These are phyloP conservation scores for Babjeviella inositovora DNA, from an alignment of 805 yeast species.

Conservation along the genomic window DNA sequence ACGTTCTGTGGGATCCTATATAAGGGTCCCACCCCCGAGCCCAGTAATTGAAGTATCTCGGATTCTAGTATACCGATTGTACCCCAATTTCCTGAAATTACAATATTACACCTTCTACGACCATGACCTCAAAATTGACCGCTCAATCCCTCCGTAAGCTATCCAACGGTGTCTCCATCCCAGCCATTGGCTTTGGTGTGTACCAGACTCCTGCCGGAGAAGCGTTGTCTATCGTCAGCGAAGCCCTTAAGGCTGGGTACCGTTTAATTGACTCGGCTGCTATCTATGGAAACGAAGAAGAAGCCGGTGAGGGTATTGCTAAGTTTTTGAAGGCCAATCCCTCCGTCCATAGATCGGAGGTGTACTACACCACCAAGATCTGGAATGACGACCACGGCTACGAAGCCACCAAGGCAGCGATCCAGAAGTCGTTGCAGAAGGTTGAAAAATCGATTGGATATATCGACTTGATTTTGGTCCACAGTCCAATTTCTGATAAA, in stretches of 20 bases:
- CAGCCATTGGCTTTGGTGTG: slow-evolving; percentile 41
- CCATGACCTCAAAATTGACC: no score
- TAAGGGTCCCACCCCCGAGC: no score
- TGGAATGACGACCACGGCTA: slow-evolving; percentile 13
- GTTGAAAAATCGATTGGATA: slow-evolving; percentile 21
- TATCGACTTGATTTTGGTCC: slow-evolving; percentile 24
- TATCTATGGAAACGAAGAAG: slow-evolving; percentile 46
- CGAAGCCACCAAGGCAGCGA: slow-evolving; percentile 19
- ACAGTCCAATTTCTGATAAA: slow-evolving; percentile 29
- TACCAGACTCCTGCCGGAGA: slow-evolving; percentile 21
- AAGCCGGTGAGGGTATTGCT: slow-evolving; percentile 42
- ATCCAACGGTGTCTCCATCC: slow-evolving; percentile 38
- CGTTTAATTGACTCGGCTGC: slow-evolving; percentile 67
- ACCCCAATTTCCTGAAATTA: no score
- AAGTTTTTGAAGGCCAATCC: slow-evolving; percentile 31
- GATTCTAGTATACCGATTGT: no score
- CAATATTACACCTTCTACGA: no score
- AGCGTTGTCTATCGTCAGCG: slow-evolving; percentile 25
- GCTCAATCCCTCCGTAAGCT: slow-evolving; percentile 13
- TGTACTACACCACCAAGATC: slow-evolving; percentile 23
- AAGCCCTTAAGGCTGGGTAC: slow-evolving; percentile 51
- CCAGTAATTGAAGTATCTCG: no score
- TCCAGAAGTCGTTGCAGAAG: slow-evolving; percentile 21
- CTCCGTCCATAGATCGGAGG: slow-evolving; percentile 12
- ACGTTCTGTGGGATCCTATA: no score